Percentiles rank a stretch among this genome's conserved stretches.
Conservation (phyloP, 495 filamentous ascomycete genomes). For the Hypoxylon trugodes region DNA sequence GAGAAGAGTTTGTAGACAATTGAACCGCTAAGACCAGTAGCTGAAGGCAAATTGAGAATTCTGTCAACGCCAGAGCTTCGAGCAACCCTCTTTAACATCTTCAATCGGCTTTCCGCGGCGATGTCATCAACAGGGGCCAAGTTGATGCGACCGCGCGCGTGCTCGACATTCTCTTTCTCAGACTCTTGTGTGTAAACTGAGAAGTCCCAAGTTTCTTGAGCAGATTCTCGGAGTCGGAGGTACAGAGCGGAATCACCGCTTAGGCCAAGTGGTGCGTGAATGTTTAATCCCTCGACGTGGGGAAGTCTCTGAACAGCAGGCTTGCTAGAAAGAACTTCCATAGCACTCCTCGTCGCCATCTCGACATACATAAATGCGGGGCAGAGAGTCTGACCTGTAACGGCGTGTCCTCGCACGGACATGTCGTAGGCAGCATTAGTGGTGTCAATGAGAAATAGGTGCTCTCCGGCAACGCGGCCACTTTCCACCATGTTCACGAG, state of each 20-base stretch:
- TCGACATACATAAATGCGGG: slow-evolving; percentile 11
- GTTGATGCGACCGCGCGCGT: not conserved
- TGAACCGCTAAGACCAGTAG: not conserved
- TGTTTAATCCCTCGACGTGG: not conserved
- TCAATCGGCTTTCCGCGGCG: not conserved
- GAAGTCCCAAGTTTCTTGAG: not conserved
- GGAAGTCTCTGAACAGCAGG: not conserved
- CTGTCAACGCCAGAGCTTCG: not conserved
- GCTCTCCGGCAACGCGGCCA: not conserved
- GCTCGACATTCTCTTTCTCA: not conserved
- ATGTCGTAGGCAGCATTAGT: not conserved
- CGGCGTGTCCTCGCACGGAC: not conserved
- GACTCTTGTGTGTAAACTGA: not conserved
- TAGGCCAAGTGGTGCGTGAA: slow-evolving; percentile 1
- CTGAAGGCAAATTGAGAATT: slow-evolving; percentile 1
- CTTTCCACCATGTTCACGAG: not conserved
- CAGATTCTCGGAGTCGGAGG: not conserved
- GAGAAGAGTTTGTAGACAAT: slow-evolving; percentile 7
- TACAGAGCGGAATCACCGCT: not conserved
- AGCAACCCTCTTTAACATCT: not conserved
- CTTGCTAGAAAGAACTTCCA: not conserved
- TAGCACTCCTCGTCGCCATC: not conserved
- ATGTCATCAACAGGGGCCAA: not conserved
- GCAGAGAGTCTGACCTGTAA: slow-evolving; percentile 1
- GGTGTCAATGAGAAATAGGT: not conserved